phyloP scores from a whole-genome alignment of 2,329 filamentous ascomycete species.

The Cladophialophora carrionii region DNA sequence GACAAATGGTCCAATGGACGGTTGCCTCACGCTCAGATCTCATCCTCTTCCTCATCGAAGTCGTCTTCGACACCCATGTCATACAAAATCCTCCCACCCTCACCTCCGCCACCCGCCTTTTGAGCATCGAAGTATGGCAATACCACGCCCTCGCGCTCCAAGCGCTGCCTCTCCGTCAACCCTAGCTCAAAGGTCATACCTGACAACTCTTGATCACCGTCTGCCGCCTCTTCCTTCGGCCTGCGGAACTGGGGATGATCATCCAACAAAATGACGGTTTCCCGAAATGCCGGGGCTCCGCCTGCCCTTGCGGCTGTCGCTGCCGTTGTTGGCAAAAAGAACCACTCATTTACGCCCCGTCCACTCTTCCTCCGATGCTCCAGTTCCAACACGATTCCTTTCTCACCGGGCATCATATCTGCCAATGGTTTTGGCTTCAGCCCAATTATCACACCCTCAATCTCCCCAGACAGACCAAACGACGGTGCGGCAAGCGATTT shows the following conservation, averaged over 20 bases:
- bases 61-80: constrained; percentile 97
- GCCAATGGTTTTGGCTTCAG: constrained; percentile 44
- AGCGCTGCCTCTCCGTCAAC: constrained; percentile 86
- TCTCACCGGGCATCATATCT: constrained; percentile 37
- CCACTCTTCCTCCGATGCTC: constrained; percentile 85
- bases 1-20: constrained; percentile 1
- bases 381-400: constrained; percentile 75
- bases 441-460: constrained; percentile 77
- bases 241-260: constrained; percentile 73
- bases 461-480: constrained; percentile 76
- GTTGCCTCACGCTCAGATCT: constrained; percentile 62
- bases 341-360: constrained; percentile 72
- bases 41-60: constrained; percentile 94
- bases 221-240: constrained; percentile 47
- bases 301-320: constrained; percentile 40
- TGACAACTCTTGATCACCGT: constrained; percentile 58
- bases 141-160: constrained; percentile 84
- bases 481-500: constrained; percentile 73
- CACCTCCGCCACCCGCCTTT: constrained; percentile 73
- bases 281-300: constrained; percentile 49
- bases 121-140: constrained; percentile 97
- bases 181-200: constrained; percentile 83
- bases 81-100: constrained; percentile 91
- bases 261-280: constrained; percentile 66
- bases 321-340: constrained; percentile 53